Conservation (phyloP, 1,284 basidiomycete genomes). For the Heterobasidion irregulare region DNA sequence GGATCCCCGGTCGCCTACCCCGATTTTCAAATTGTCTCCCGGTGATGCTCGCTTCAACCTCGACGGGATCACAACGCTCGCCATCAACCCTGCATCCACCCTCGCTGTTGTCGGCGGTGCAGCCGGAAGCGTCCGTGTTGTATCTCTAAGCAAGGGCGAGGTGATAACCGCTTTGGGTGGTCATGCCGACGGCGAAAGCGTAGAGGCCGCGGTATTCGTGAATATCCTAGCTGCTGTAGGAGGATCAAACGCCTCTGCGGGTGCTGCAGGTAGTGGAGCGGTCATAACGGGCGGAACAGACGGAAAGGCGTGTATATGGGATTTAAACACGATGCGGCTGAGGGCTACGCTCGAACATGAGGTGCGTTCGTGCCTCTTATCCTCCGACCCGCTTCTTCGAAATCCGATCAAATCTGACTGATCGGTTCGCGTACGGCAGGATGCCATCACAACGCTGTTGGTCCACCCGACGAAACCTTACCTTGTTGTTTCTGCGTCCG, state of each 20-base stretch:
- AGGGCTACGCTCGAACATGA: conserved; percentile 76
- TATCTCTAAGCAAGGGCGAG: conserved; percentile 83
- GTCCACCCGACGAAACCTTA: conserved; percentile 65
- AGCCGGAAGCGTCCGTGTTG: conserved; percentile 75
- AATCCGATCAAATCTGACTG: conserved; percentile 4
- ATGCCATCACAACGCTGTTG: conserved; percentile 79
- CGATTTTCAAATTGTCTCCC: conserved; percentile 74
- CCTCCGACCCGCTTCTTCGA: not conserved
- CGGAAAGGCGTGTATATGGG: conserved; percentile 92
- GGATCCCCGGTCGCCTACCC: conserved; percentile 79
- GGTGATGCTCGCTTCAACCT: conserved; percentile 72
- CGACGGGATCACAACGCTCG: conserved; percentile 80
- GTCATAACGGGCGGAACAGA: conserved; percentile 90
- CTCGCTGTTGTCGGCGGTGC: conserved; percentile 86
- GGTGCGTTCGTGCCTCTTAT: conserved; percentile 33
- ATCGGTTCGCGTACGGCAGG: conserved; percentile 36
- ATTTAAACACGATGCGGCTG: conserved; percentile 77
- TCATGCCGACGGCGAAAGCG: conserved; percentile 83
- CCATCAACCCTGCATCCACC: conserved; percentile 77
- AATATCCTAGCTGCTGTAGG: conserved; percentile 54
- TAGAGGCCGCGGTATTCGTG: conserved; percentile 86
- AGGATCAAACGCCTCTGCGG: conserved; percentile 10
- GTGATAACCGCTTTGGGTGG: conserved; percentile 77
- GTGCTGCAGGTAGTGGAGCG: conserved; percentile 47
- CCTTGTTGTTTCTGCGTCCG: conserved; percentile 76